Conservation (phyloP, 2,329 filamentous ascomycete genomes). For the Monilinia laxa region DNA sequence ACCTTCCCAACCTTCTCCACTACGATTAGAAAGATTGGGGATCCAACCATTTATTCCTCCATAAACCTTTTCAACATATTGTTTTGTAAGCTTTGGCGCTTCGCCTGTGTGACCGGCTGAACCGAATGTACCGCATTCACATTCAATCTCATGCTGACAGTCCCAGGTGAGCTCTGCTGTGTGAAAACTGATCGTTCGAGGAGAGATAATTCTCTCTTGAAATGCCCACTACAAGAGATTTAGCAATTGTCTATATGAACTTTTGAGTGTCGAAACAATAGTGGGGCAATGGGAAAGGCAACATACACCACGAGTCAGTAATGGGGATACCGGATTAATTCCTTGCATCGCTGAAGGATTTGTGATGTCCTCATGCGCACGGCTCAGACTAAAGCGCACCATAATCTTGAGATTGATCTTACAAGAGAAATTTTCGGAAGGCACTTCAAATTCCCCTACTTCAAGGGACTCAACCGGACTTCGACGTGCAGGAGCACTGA, state of each 20-base stretch:
- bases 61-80: not conserved
- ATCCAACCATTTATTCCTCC: too few species aligned
- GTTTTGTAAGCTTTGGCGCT: not conserved
- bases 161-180: not conserved
- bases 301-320: not conserved
- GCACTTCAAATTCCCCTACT: not conserved
- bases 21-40: too few species aligned
- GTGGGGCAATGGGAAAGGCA: not conserved
- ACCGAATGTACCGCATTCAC: not conserved
- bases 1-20: too few species aligned
- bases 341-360: not conserved
- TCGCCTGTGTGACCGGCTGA: not conserved
- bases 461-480: not conserved
- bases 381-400: not conserved
- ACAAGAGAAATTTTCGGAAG: not conserved
- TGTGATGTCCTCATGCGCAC: not conserved
- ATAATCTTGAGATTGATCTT: not conserved
- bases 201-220: not conserved
- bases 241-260: not conserved
- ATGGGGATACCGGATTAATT: not conserved
- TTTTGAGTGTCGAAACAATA: not conserved
- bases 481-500: not conserved
- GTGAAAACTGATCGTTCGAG: not conserved
- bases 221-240: not conserved
- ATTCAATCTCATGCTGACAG: not conserved